Evolutionary conservation across 106 monocot species (phyloP).

Genomic region (Dendrobium officinale): DNA sequence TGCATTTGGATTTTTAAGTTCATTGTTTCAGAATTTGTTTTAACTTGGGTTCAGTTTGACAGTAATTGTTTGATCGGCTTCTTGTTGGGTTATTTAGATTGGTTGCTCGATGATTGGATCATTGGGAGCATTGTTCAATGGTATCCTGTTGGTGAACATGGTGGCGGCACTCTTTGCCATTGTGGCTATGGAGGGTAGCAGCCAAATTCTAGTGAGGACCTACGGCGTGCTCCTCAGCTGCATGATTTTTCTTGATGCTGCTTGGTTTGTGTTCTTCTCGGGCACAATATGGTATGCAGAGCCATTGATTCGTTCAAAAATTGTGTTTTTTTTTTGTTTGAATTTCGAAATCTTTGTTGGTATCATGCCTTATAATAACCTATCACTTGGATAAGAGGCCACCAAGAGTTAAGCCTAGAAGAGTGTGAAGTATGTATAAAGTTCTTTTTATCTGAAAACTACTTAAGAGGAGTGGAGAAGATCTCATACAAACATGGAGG

Average conservation of each 20-base stretch:
- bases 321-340: too few relatives aligned
- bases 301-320: neutral
- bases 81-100: conserved; percentile 36
- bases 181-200: conserved; percentile 82
- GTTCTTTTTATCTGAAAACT: too few relatives aligned
- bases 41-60: neutral
- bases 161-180: conserved; percentile 72
- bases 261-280: conserved; percentile 79
- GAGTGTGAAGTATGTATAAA: too few relatives aligned
- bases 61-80: neutral
- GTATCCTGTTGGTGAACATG: conserved; percentile 68
- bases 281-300: conserved; percentile 50
- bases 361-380: too few relatives aligned
- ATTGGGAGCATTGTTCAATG: conserved; percentile 74
- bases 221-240: conserved; percentile 73
- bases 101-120: conserved; percentile 81
- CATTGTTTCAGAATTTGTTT: neutral
- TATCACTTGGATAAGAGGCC: too few relatives aligned
- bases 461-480: too few relatives aligned
- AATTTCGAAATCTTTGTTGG: too few relatives aligned
- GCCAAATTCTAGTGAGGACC: conserved; percentile 76
- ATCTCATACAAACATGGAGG: too few relatives aligned
- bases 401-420: too few relatives aligned
- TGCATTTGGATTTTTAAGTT: neutral
- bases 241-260: conserved; percentile 63